Conservation (phyloP, 352 stramenopile genomes). For the Phytophthora pluvialis region DNA sequence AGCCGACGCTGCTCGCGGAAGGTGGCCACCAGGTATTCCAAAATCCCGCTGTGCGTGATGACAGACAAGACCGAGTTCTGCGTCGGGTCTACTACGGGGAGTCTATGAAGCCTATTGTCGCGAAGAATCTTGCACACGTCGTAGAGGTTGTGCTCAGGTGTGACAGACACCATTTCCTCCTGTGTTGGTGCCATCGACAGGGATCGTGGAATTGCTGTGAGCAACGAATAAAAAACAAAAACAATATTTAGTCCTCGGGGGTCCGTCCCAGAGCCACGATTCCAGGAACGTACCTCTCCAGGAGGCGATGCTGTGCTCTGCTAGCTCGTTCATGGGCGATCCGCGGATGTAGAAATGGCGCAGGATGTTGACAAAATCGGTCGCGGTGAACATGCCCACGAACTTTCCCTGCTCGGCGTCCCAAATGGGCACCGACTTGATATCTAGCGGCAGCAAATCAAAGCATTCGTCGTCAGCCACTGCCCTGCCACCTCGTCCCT, state of each 20-base stretch:
- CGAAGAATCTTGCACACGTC: conserved; percentile 91
- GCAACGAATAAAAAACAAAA: conserved; percentile 38
- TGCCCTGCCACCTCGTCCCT: conserved; percentile 3
- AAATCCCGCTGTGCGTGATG: conserved; percentile 93
- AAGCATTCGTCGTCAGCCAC: background rate
- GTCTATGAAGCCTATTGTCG: conserved; percentile 90
- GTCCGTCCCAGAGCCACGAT: background rate
- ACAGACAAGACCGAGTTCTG: conserved; percentile 95
- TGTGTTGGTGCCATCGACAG: conserved; percentile 69
- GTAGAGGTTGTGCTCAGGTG: conserved; percentile 90
- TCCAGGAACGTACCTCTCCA: conserved; percentile 63
- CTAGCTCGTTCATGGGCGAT: conserved; percentile 89
- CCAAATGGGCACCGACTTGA: conserved; percentile 98
- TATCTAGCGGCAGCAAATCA: conserved; percentile 75
- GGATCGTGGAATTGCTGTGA: conserved; percentile 86
- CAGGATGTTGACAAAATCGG: conserved; percentile 98
- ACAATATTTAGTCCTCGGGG: background rate
- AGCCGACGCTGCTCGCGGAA: conserved; percentile 97
- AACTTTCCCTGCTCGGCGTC: conserved; percentile 95
- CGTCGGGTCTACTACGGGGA: conserved; percentile 93
- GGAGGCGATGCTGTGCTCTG: conserved; percentile 87
- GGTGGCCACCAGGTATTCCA: conserved; percentile 96
- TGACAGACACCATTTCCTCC: conserved; percentile 83
- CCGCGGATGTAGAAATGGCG: conserved; percentile 93
- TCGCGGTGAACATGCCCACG: conserved; percentile 97